Evolutionary conservation across 2,329 filamentous ascomycete species (phyloP).

Genomic region (Claviceps sp.): DNA sequence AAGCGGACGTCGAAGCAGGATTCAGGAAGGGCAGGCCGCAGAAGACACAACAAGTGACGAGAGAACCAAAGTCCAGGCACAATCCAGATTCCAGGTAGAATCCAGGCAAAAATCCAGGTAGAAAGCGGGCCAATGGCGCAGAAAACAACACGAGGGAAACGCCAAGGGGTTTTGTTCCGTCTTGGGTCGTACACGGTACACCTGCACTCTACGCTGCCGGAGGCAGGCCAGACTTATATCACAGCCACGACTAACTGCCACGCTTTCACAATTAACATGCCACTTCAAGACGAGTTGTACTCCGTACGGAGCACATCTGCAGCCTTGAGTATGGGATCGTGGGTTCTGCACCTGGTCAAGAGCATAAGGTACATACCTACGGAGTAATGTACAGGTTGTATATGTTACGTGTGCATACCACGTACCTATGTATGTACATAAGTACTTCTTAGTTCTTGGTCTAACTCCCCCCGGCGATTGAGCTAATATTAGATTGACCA

Average conservation of each 20-base stretch:
- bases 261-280: background rate
- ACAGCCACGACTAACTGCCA: background rate
- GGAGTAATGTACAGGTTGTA: too few relatives aligned
- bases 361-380: too few relatives aligned
- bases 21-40: background rate
- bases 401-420: too few relatives aligned
- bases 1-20: background rate
- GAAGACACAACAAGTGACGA: too few relatives aligned
- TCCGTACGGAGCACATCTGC: background rate
- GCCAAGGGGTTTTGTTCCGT: background rate
- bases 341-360: background rate
- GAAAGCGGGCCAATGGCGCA: background rate
- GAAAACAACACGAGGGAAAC: background rate
- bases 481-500: too few relatives aligned
- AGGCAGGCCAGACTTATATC: background rate
- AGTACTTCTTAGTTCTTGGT: too few relatives aligned
- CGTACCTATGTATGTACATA: too few relatives aligned
- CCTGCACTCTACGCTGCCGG: background rate
- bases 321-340: too few relatives aligned
- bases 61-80: background rate
- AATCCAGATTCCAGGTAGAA: background rate
- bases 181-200: background rate
- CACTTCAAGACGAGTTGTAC: background rate
- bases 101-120: background rate
- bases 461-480: too few relatives aligned